Percentiles rank a stretch among this genome's conserved stretches.
These are phyloP conservation scores for Aspergillaceae sp. DNA, from an alignment of 2,329 filamentous ascomycete species.

Conservation along the genomic window DNA sequence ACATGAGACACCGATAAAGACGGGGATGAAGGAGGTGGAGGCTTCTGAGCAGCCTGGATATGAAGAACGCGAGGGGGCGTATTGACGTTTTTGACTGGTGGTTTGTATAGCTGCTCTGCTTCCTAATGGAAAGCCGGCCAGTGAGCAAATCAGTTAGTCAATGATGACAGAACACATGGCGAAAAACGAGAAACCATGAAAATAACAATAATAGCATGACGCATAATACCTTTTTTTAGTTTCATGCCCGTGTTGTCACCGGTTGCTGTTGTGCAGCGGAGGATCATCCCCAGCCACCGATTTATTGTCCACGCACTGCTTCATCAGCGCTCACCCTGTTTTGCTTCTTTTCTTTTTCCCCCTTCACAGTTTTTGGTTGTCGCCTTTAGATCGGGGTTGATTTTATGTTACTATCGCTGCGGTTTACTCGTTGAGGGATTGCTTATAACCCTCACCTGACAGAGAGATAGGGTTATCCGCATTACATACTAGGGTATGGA, in stretches of 20 bases:
- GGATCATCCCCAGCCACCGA: conserved; percentile 8
- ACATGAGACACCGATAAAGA: conserved; percentile 43
- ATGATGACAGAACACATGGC: too few relatives aligned
- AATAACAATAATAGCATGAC: too few relatives aligned
- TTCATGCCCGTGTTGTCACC: too few relatives aligned
- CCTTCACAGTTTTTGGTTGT: background rate
- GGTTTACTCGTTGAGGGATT: background rate
- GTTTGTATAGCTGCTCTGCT: background rate
- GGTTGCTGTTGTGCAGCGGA: background rate
- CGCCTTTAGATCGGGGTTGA: background rate
- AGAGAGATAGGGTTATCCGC: background rate
- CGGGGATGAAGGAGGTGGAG: conserved; percentile 40
- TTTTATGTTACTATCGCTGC: too few relatives aligned
- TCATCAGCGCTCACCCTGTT: background rate
- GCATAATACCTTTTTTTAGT: too few relatives aligned
- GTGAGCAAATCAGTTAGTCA: too few relatives aligned
- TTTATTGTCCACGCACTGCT: background rate
- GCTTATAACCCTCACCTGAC: background rate
- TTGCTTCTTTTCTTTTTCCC: background rate
- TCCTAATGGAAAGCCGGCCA: too few relatives aligned
- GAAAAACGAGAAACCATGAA: too few relatives aligned
- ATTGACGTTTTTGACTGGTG: conserved; percentile 17
- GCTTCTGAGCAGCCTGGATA: conserved; percentile 42
- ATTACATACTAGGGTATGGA: too few relatives aligned
- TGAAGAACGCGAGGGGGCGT: conserved; percentile 41